A percentile compares a stretch with the other conserved stretches of the same genome.
Evolutionary conservation across 306 rosid genomes (phyloP).

Genomic region (Vachellia pachyceras): DNA sequence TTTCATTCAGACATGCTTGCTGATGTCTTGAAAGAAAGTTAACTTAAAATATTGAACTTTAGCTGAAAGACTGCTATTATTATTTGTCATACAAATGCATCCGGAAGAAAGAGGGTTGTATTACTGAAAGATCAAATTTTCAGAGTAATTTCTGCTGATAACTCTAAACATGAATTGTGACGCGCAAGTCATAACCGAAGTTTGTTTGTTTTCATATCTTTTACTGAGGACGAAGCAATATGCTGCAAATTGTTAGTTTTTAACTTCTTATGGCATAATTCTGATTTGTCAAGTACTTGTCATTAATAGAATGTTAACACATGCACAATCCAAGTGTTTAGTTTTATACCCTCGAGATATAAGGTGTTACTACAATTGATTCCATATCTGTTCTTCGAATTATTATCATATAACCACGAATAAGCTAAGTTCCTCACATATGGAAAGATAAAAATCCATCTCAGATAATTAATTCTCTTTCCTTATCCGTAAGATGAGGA

Average conservation of each 20-base stretch:
- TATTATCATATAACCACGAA: constrained; percentile 24
- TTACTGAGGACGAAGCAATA: background rate
- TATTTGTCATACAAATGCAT: no score
- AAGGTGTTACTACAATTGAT: background rate
- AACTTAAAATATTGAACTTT: no score
- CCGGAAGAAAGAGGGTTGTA: no score
- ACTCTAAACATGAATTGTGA: background rate
- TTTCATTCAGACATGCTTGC: no score
- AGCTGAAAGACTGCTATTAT: no score
- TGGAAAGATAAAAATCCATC: constrained; percentile 11
- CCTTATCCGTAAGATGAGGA: constrained; percentile 3
- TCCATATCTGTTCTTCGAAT: constrained; percentile 9
- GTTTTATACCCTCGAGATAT: constrained; percentile 4
- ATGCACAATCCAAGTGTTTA: constrained; percentile 5
- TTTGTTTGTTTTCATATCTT: background rate
- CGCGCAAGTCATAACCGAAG: background rate
- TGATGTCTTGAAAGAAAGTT: no score
- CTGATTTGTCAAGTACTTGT: background rate
- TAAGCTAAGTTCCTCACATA: background rate
- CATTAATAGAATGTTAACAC: background rate
- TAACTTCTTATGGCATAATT: background rate
- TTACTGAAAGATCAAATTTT: no score
- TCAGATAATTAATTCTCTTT: background rate
- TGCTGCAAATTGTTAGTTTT: background rate
- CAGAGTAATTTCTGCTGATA: no score